Evolutionary conservation across 2,329 filamentous ascomycete species (phyloP).

Genomic region (Chalaropsis ovoidea): DNA sequence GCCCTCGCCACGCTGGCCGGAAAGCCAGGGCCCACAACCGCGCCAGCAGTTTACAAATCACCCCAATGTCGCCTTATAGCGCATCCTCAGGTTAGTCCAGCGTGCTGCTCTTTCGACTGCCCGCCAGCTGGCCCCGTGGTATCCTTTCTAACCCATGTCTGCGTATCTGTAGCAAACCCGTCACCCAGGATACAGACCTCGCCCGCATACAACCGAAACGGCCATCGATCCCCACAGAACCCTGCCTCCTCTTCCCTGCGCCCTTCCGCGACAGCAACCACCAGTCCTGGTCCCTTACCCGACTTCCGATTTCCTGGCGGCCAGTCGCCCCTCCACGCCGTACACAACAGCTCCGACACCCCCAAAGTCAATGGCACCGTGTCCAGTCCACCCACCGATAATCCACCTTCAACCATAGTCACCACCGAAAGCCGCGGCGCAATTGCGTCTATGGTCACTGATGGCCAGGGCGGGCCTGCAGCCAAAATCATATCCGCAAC

Average conservation of each 20-base stretch:
- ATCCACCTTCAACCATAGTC: constrained; percentile 3
- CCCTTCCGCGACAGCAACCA: constrained; percentile 34
- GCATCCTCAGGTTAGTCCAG: constrained; percentile 35
- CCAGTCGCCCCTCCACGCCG: constrained; percentile 35
- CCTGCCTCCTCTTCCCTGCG: constrained; percentile 30
- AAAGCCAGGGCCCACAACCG: constrained; percentile 53
- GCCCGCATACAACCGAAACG: constrained; percentile 42
- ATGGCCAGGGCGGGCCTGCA: constrained; percentile 47
- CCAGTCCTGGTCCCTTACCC: constrained; percentile 37
- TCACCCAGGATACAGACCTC: constrained; percentile 40
- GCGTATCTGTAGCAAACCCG: constrained; percentile 32
- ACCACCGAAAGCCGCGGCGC: constrained; percentile 4
- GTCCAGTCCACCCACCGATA: not conserved
- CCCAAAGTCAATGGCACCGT: constrained; percentile 34
- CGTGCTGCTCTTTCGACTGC: not conserved
- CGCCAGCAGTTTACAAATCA: constrained; percentile 71
- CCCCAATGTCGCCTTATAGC: constrained; percentile 38
- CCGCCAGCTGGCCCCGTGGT: not conserved
- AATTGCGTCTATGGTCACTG: constrained; percentile 35
- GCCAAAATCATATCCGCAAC: constrained; percentile 66
- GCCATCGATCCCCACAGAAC: constrained; percentile 24
- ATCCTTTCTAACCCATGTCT: not conserved
- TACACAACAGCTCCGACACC: constrained; percentile 29
- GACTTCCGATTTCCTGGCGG: constrained; percentile 49
- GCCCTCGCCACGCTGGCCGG: constrained; percentile 20